Evolutionary conservation across 2,329 filamentous ascomycete species (phyloP), one percentile per base, ranked within the genome.

Genomic region (Colletotrichum filicis): DNA sequence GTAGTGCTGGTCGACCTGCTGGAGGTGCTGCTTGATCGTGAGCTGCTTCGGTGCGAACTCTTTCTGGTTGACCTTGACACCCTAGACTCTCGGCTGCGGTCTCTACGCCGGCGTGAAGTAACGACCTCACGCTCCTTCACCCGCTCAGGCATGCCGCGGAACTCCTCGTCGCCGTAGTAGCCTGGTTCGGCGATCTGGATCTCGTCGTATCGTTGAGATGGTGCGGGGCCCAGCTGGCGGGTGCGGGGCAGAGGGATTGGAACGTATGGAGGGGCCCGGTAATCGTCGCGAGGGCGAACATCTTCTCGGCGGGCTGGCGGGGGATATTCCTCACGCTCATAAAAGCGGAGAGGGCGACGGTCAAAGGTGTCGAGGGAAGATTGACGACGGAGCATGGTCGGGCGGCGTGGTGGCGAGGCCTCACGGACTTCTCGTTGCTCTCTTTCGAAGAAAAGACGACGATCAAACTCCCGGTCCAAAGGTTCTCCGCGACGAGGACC

Each of bases 311-410:
- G 82, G 12, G 85, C 86, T 1, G 91, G 90, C n/a, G 89, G 86
- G n/a, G 88, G 87, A 76, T 92, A 91, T 74, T 93, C 91, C 64
- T 91, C 89, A 24, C 87, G 84, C 55, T 92, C 87, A 66, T 86
- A 86, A 76, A 87, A 85, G 62, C 83, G 83, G 3, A 83, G 79
- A 1, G 94, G 92, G 32, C 91, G 91, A 61, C 95, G 92, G 82
- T 98, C 95, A 79, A 95, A 98, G 0, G 94, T 97, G 81, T 98
- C 95, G 52, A 98, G 87, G 65, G 95, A 97, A 16, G 95, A 97
- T 81, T 97, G 95, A 56, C 95, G 91, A 71, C 95, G 90, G 63
- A 97, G 79, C 75, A 95, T 87, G 35, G 87, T 87, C 2, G 95
- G 95, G 58, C 93, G 88, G 42, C 88, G 87, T 66, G 86, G 83